Conservation (phyloP, 768 basidiomycete species). For the Flagelloscypha sp. region DNA sequence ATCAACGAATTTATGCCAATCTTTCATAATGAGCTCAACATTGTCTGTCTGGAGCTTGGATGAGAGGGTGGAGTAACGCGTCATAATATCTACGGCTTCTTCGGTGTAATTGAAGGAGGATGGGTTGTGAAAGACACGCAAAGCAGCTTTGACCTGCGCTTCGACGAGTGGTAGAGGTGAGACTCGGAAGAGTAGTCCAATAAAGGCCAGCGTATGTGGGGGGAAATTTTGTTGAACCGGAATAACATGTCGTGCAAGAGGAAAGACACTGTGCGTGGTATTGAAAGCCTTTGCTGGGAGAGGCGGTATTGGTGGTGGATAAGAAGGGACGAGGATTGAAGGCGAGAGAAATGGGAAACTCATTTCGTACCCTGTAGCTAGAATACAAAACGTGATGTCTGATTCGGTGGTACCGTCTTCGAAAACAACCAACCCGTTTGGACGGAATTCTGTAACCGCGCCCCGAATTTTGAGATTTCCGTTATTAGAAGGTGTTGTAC, state of each 20-base stretch:
- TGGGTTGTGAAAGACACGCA: slow-evolving; percentile 47
- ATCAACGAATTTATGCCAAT: slow-evolving; percentile 46
- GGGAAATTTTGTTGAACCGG: slow-evolving; percentile 44
- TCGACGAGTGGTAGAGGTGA: slow-evolving; percentile 74
- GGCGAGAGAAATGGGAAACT: slow-evolving; percentile 54
- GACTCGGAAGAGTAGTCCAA: slow-evolving; percentile 51
- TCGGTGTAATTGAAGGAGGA: slow-evolving; percentile 35
- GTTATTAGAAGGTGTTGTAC: slow-evolving; percentile 21
- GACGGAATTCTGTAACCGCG: slow-evolving; percentile 32
- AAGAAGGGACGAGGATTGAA: slow-evolving; percentile 21
- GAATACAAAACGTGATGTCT: slow-evolving; percentile 52
- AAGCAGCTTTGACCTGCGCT: slow-evolving; percentile 60
- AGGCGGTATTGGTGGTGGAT: slow-evolving; percentile 40
- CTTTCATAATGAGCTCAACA: slow-evolving; percentile 35
- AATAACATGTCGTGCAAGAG: slow-evolving; percentile 63
- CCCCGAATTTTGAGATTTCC: slow-evolving; percentile 33
- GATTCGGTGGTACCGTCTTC: slow-evolving; percentile 49
- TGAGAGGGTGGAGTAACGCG: slow-evolving; percentile 38
- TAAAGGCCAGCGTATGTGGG: slow-evolving; percentile 50
- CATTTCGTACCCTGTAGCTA: slow-evolving; percentile 71
- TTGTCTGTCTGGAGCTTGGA: slow-evolving; percentile 21
- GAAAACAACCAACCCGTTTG: slow-evolving; percentile 42
- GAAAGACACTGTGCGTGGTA: slow-evolving; percentile 59
- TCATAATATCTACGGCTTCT: slow-evolving; percentile 42
- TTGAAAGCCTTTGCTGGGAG: slow-evolving; percentile 49